Evolutionary conservation across 1,284 basidiomycete species (phyloP).

Genomic region (Hemileia vastatrix): DNA sequence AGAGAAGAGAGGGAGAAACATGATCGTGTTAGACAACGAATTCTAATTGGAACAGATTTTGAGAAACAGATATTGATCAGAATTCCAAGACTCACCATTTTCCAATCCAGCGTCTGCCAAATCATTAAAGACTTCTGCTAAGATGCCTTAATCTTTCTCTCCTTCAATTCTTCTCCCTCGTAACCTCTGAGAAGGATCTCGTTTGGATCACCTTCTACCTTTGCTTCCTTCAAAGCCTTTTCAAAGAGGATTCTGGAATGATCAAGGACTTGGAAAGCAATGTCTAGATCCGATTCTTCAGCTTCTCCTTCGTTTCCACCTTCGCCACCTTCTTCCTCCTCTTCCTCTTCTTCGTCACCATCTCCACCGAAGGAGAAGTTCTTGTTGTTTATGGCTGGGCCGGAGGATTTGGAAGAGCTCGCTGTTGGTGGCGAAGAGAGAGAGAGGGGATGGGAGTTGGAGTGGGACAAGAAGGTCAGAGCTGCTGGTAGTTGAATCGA

Average conservation of each 20-base stretch:
- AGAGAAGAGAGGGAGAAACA: not conserved
- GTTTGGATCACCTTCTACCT: not conserved
- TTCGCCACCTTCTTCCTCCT: too few relatives aligned
- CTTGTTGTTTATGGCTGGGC: conserved; percentile 23
- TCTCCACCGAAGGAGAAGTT: conserved; percentile 38
- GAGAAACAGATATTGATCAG: too few relatives aligned
- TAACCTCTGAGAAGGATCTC: conserved; percentile 8
- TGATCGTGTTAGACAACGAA: too few relatives aligned
- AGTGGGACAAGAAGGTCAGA: not conserved
- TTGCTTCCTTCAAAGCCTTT: conserved; percentile 25
- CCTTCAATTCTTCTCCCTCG: conserved; percentile 30
- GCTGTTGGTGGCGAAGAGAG: not conserved
- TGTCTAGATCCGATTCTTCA: conserved; percentile 35
- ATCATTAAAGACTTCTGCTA: too few relatives aligned
- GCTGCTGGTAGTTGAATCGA: too few relatives aligned
- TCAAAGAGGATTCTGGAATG: conserved; percentile 37
- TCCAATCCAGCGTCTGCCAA: too few relatives aligned
- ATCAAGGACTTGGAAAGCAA: conserved; percentile 38
- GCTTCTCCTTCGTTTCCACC: conserved; percentile 33
- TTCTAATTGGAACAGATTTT: too few relatives aligned
- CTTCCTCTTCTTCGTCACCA: conserved; percentile 32
- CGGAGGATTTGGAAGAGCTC: not conserved
- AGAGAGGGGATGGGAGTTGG: not conserved
- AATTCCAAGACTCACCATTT: too few relatives aligned
- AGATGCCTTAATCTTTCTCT: conserved; percentile 29